phyloP scores from a whole-genome alignment of 345 rosid species.

The Citrus unshiu region DNA sequence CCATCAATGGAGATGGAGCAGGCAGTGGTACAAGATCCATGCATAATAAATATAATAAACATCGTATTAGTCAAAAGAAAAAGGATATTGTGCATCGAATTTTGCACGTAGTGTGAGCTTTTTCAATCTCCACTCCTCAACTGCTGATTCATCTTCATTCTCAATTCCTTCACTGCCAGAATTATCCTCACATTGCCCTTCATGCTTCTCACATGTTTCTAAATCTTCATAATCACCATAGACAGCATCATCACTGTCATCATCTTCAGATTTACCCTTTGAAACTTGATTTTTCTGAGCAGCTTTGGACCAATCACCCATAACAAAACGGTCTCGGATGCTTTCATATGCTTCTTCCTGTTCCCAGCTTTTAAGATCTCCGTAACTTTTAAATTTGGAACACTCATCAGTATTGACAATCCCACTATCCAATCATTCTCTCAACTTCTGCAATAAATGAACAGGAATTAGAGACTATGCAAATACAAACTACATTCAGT shows the following conservation, averaged over 20 bases:
- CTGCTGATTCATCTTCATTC: constrained; percentile 19
- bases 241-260: constrained; percentile 44
- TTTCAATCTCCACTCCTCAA: too few species aligned
- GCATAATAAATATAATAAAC: too few species aligned
- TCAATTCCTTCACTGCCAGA: constrained; percentile 24
- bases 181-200: constrained; percentile 26
- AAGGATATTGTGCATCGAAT: too few species aligned
- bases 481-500: not conserved
- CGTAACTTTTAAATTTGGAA: constrained; percentile 56
- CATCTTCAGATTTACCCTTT: constrained; percentile 33
- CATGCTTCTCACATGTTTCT: constrained; percentile 70
- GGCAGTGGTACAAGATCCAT: too few species aligned
- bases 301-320: constrained; percentile 83
- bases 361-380: constrained; percentile 66
- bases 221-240: constrained; percentile 91
- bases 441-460: constrained; percentile 40
- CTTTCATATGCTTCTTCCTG: constrained; percentile 58
- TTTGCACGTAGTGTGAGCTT: too few species aligned
- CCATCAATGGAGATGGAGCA: too few species aligned
- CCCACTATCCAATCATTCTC: constrained; percentile 40
- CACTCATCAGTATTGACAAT: constrained; percentile 56
- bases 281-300: constrained; percentile 49
- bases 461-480: not conserved
- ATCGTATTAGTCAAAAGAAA: too few species aligned
- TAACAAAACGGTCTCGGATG: constrained; percentile 82